Evolutionary conservation across 129 eudicot species (phyloP).

Genomic region (sunflower (Helianthus annuus)): HanXRQr2.0-SUNRISE NC_035446.2:152331283-152331782

Average conservation of each 20-base stretch:
- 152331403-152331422: constrained; percentile 74
- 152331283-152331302: constrained; percentile 81
- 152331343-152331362: constrained; percentile 70
- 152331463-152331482: constrained; percentile 4
- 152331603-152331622: constrained; percentile 59
- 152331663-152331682: constrained; percentile 51
- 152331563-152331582: constrained; percentile 20
- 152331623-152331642: constrained; percentile 72
- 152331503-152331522: background rate
- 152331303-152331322: constrained; percentile 81
- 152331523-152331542: constrained; percentile 9
- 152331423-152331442: constrained; percentile 96
- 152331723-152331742: constrained; percentile 74
- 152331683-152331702: constrained; percentile 64
- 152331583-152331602: constrained; percentile 61
- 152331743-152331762: constrained; percentile 87
- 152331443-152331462: constrained; percentile 54
- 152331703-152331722: constrained; percentile 76
- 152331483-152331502: background rate
- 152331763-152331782: constrained; percentile 71
- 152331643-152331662: constrained; percentile 59
- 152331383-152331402: constrained; percentile 88
- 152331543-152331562: background rate
- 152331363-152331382: constrained; percentile 90
- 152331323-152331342: constrained; percentile 74